Evolutionary conservation across 1,284 basidiomycete species (phyloP).

Genomic region (Cystobasidium slooffiae): DNA sequence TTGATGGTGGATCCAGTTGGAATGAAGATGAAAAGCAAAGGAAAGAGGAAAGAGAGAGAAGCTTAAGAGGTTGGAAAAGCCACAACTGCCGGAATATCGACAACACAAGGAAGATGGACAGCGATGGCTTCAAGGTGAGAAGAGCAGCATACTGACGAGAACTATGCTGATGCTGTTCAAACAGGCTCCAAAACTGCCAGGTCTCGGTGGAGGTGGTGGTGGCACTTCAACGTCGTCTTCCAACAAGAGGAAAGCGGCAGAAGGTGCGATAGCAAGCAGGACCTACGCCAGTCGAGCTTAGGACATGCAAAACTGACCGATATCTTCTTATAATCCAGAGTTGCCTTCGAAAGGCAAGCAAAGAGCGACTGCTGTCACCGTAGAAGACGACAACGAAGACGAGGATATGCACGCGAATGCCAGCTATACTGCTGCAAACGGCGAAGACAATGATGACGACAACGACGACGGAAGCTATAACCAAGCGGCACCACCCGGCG

Average conservation of each 20-base stretch:
- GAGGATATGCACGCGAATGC: conserved; percentile 5
- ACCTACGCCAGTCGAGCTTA: background rate
- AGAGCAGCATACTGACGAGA: background rate
- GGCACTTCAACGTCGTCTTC: background rate
- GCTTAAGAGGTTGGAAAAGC: background rate
- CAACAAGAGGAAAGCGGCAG: conserved; percentile 35
- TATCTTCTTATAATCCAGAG: background rate
- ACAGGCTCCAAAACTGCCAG: conserved; percentile 40
- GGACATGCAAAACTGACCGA: background rate
- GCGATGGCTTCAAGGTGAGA: conserved; percentile 41
- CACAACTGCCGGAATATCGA: conserved; percentile 3
- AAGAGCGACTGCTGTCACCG: conserved; percentile 60
- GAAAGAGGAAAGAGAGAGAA: background rate
- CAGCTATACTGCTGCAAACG: conserved; percentile 55
- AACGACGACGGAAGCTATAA: conserved; percentile 49
- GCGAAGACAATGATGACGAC: conserved; percentile 54
- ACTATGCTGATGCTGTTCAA: background rate
- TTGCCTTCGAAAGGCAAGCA: conserved; percentile 56
- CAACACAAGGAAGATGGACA: conserved; percentile 7
- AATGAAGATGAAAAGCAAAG: background rate
- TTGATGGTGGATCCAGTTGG: conserved; percentile 2
- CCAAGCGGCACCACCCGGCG: conserved; percentile 62
- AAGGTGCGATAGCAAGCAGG: conserved; percentile 18
- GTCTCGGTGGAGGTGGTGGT: conserved; percentile 12
- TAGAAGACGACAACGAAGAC: conserved; percentile 57